Evolutionary conservation across 805 yeast genomes (phyloP).

Genomic region (Ogataea dorogensis): DNA sequence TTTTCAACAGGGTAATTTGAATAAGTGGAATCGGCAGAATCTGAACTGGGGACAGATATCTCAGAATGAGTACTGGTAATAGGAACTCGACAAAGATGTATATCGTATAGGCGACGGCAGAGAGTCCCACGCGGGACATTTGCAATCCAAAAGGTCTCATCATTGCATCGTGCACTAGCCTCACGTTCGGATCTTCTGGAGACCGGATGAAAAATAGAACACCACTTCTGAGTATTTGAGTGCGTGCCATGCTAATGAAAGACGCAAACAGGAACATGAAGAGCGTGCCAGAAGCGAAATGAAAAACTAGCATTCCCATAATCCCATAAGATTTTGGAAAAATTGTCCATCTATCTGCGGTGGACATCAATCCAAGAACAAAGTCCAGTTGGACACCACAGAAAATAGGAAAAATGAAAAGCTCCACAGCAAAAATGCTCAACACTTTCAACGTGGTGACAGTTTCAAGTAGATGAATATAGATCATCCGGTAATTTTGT

Average conservation of each 20-base stretch:
- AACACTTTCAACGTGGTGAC: conserved; percentile 72
- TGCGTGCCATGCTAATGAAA: conserved; percentile 80
- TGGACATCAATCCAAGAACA: conserved; percentile 59
- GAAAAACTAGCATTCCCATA: conserved; percentile 4
- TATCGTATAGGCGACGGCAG: conserved; percentile 70
- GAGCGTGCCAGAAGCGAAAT: conserved; percentile 68
- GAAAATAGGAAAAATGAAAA: conserved; percentile 79
- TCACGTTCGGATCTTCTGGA: conserved; percentile 89
- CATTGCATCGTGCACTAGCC: conserved; percentile 82
- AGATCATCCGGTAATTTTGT: conserved; percentile 51
- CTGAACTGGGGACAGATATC: conserved; percentile 36
- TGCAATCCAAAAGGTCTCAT: conserved; percentile 74
- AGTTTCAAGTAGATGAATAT: conserved; percentile 52
- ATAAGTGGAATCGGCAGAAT: conserved; percentile 30
- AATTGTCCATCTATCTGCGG: too few species aligned
- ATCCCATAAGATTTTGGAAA: too few species aligned
- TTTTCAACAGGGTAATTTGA: too few species aligned
- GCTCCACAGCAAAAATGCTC: conserved; percentile 70
- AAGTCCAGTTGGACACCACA: conserved; percentile 80
- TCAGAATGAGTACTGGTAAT: conserved; percentile 48
- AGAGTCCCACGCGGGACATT: conserved; percentile 64
- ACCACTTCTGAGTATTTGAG: conserved; percentile 75
- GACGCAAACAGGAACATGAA: conserved; percentile 88
- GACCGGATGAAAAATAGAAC: conserved; percentile 88
- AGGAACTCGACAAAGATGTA: conserved; percentile 80